Percentiles rank a stretch among this genome's conserved stretches.
phyloP scores from a whole-genome alignment of 2,329 filamentous ascomycete genomes.

The Xylariomycetidae sp. region DNA sequence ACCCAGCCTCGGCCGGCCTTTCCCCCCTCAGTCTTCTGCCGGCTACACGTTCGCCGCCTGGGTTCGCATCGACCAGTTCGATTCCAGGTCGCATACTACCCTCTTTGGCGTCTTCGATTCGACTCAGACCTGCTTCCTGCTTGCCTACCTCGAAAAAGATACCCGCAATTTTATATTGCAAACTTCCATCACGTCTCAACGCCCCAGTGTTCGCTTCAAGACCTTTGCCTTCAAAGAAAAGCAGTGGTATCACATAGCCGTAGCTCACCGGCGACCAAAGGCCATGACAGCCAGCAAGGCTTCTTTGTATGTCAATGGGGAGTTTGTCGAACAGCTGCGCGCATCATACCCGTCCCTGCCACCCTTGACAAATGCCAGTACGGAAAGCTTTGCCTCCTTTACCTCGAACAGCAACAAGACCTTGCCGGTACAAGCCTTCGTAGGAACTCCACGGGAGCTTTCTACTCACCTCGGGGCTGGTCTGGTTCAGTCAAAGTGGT shows the following conservation, averaged over 20 bases:
- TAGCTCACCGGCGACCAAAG: slow-evolving; percentile 77
- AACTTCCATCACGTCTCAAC: slow-evolving; percentile 79
- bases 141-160: slow-evolving; percentile 90
- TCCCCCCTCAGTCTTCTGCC: slow-evolving; percentile 71
- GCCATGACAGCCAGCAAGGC: slow-evolving; percentile 73
- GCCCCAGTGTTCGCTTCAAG: slow-evolving; percentile 91
- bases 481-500: slow-evolving; percentile 74
- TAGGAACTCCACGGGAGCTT: slow-evolving; percentile 87
- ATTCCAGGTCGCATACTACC: slow-evolving; percentile 80
- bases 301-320: slow-evolving; percentile 83
- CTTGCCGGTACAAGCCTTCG: slow-evolving; percentile 78
- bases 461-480: slow-evolving; percentile 69
- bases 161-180: slow-evolving; percentile 92
- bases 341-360: slow-evolving; percentile 80
- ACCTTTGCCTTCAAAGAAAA: slow-evolving; percentile 68
- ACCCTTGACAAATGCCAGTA: slow-evolving; percentile 53
- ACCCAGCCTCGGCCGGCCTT: slow-evolving; percentile 73
- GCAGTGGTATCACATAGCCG: slow-evolving; percentile 87
- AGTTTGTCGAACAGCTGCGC: slow-evolving; percentile 88
- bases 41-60: slow-evolving; percentile 90
- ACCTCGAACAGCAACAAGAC: slow-evolving; percentile 51
- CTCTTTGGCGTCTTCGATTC: slow-evolving; percentile 93
- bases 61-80: slow-evolving; percentile 84
- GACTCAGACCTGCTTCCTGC: slow-evolving; percentile 85
- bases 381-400: slow-evolving; percentile 66